phyloP scores from a whole-genome alignment of 371 early-diverging fungal genomes.

The Gilbertella persicaria region DNA sequence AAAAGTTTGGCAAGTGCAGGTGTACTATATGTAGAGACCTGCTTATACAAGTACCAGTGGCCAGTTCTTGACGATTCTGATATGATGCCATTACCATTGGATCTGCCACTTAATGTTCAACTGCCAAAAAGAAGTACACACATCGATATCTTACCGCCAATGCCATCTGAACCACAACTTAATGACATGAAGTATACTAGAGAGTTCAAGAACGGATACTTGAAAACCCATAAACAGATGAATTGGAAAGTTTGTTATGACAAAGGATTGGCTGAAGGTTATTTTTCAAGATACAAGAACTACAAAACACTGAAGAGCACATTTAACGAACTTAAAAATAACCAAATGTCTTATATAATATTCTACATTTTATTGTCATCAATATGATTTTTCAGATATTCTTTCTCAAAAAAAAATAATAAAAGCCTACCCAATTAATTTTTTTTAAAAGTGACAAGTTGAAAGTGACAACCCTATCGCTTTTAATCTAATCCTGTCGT shows the following conservation, averaged over 20 bases:
- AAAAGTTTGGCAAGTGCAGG: constrained; percentile 12
- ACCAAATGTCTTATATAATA: too few relatives aligned
- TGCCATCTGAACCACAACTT: constrained; percentile 12
- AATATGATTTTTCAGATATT: constrained; percentile 6
- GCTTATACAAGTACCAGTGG: constrained; percentile 17
- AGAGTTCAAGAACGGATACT: constrained; percentile 10
- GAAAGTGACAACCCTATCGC: too few relatives aligned
- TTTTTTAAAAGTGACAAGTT: too few relatives aligned
- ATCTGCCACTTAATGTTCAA: constrained; percentile 9
- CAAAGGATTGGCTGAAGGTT: constrained; percentile 6
- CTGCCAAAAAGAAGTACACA: constrained; percentile 10
- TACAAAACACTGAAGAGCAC: constrained; percentile 16
- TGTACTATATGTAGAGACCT: constrained; percentile 12
- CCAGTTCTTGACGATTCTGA: constrained; percentile 8
- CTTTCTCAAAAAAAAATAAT: constrained; percentile 4
- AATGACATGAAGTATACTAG: constrained; percentile 13
- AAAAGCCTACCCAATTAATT: constrained; percentile 1
- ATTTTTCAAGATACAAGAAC: constrained; percentile 11
- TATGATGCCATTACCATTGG: constrained; percentile 11
- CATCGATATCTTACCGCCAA: constrained; percentile 13
- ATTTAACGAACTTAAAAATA: too few relatives aligned
- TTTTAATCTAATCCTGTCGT: too few relatives aligned
- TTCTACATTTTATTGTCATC: too few relatives aligned
- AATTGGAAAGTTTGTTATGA: constrained; percentile 16
- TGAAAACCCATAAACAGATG: constrained; percentile 17